phyloP scores from a whole-genome alignment of 306 rosid genomes.

The Canavalia ensiformis region DNA sequence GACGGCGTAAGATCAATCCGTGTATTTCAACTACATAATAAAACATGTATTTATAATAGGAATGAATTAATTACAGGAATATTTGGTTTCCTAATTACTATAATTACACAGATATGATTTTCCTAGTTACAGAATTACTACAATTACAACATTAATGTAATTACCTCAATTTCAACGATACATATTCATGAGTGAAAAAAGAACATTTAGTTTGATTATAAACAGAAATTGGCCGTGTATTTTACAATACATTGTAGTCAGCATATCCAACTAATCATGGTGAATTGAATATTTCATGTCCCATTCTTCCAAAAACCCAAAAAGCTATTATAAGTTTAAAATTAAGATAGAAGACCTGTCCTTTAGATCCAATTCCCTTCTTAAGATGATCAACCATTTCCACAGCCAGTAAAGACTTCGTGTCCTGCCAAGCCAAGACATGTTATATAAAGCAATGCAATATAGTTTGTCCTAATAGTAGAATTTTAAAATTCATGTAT shows the following conservation, averaged over 20 bases:
- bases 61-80: too few relatives aligned
- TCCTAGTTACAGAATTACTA: too few relatives aligned
- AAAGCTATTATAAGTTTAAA: constrained; percentile 1
- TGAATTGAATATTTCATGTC: constrained; percentile 27
- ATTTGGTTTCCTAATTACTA: too few relatives aligned
- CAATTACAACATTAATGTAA: too few relatives aligned
- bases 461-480: constrained; percentile 1
- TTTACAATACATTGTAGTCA: constrained; percentile 15
- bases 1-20: too few relatives aligned
- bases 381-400: constrained; percentile 92
- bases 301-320: constrained; percentile 35
- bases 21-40: too few relatives aligned
- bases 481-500: constrained; percentile 6
- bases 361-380: constrained; percentile 74
- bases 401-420: constrained; percentile 62
- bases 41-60: too few relatives aligned
- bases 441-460: constrained; percentile 6
- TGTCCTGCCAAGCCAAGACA: constrained; percentile 61
- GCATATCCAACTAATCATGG: constrained; percentile 34
- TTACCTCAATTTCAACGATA: not conserved
- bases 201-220: constrained; percentile 19
- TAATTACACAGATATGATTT: too few relatives aligned
- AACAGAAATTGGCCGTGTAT: constrained; percentile 24
- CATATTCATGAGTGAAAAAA: constrained; percentile 34
- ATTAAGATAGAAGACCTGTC: constrained; percentile 66